phyloP scores from a whole-genome alignment of 148 eudicot species.

The Rhododendron ferrugineum region DNA sequence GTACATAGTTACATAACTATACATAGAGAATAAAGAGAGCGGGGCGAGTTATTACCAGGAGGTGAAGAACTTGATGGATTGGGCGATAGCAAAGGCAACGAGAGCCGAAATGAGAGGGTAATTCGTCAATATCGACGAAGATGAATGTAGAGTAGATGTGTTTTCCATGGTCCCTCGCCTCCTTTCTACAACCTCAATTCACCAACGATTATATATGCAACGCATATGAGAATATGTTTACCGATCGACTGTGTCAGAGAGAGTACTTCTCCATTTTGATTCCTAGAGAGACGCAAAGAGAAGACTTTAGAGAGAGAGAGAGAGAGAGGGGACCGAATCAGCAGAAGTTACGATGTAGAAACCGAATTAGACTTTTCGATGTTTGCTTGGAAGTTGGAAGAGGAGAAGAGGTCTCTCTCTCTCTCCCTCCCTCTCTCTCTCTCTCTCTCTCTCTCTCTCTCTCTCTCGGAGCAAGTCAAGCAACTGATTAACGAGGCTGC shows the following conservation, averaged over 20 bases:
- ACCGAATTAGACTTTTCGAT: no score
- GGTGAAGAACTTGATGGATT: slow-evolving; percentile 26
- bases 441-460: neutral
- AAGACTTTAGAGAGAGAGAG: neutral
- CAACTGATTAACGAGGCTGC: no score
- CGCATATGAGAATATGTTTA: neutral
- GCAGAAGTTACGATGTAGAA: neutral
- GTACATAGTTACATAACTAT: no score
- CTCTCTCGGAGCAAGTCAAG: neutral
- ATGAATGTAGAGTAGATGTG: neutral
- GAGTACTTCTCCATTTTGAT: neutral
- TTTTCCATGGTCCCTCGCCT: slow-evolving; percentile 8
- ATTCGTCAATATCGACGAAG: slow-evolving; percentile 18
- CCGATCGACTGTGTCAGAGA: neutral
- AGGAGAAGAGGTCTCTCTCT: no score
- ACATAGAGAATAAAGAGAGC: neutral
- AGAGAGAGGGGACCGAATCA: neutral
- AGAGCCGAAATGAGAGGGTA: slow-evolving; percentile 27
- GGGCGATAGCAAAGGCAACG: slow-evolving; percentile 30
- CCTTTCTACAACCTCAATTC: neutral
- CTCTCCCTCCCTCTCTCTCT: neutral
- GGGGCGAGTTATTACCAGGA: slow-evolving; percentile 7
- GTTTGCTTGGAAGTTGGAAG: no score
- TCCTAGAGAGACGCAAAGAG: neutral
- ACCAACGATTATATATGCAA: neutral